Evolutionary conservation across 352 stramenopile genomes (phyloP).

Genomic region (Phytophthora niederhauseri): DNA sequence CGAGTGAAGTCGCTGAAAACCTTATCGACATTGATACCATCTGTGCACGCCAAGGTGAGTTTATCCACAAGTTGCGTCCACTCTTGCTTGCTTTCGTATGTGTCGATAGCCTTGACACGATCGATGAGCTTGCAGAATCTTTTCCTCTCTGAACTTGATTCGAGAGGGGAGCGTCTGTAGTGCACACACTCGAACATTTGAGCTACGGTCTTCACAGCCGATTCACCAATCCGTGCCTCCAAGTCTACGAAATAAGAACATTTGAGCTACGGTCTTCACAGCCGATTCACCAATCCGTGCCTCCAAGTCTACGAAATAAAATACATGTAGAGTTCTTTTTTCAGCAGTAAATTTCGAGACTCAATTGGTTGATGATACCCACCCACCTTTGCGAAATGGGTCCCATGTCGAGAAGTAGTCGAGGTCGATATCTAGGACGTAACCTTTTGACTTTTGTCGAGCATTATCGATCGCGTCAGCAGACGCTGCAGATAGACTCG

Average conservation of each 20-base stretch:
- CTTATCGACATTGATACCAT: slow-evolving; percentile 12
- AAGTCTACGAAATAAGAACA: slow-evolving; percentile 69
- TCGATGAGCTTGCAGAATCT: slow-evolving; percentile 48
- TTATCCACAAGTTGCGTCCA: slow-evolving; percentile 26
- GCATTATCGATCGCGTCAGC: slow-evolving; percentile 27
- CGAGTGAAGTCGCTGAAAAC: slow-evolving; percentile 33
- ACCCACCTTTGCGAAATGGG: slow-evolving; percentile 71
- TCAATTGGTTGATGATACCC: background rate
- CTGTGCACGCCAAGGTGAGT: no score
- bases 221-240: slow-evolving; percentile 34
- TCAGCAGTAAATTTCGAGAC: no score
- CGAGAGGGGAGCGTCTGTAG: no score
- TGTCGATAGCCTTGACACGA: slow-evolving; percentile 32
- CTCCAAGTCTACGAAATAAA: slow-evolving; percentile 44
- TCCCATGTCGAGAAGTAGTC: slow-evolving; percentile 92
- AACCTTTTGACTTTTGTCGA: slow-evolving; percentile 40
- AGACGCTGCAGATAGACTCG: slow-evolving; percentile 16
- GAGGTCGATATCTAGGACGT: slow-evolving; percentile 87
- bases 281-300: slow-evolving; percentile 25
- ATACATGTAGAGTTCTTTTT: no score
- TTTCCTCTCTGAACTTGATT: slow-evolving; percentile 40
- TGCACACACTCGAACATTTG: no score
- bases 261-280: slow-evolving; percentile 33
- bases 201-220: slow-evolving; percentile 31
- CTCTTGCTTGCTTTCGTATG: background rate